Evolutionary conservation across 163 green algal genomes (phyloP), one percentile per base, ranked within the genome.

Genomic region (Scenedesmus sp.): DNA sequence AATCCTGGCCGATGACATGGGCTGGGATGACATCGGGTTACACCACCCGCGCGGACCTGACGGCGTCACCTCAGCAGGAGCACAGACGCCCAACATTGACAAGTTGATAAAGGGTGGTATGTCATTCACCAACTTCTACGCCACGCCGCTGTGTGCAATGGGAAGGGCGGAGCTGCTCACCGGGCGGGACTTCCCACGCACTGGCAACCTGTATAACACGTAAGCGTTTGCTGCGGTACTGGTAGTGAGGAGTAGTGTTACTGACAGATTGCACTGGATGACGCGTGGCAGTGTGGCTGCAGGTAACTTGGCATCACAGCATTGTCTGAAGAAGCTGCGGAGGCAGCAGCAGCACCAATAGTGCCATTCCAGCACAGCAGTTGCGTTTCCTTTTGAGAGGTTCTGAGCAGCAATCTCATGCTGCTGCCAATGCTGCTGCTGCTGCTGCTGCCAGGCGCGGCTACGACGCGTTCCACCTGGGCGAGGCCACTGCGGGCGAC

Each of bases 81-180:
- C 76, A 16, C 82, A 88, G 82, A 88, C 82, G 56, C 82, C 82
- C 82, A 66, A 62, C 52, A 62, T 88, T 20, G 82, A 88, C 56
- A 18, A 18, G 2, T 59, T 89, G 8, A 81, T 81, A 12, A 12
- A n/a, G 4, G 13, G 18, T 2, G 13, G 60, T 18, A 81, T 34
- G 59, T 8, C 3, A 8, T 89, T 89, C 60, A 54, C 26, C 2
- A 82, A 79, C 20, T 82, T 81, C 8, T 89, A 89, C 26, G 59
- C 18, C 1, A n/a, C 59, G 57, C 84, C 84, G 34, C 12, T 89
- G 84, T 89, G 84, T 20, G 26, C 26, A 57, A 84, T 6, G 4
- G 13, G 76, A 23, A 55, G 76, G n/a, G 76, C 76, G 9, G 76
- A 84, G 76, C 76, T 84, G 76, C 76, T 84, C 15, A 84, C 76